Percentiles rank a stretch among this genome's conserved stretches.
Evolutionary conservation across 202 grass and related monocot genomes (phyloP).

Genomic region (Sporobolus alterniflorus): DNA sequence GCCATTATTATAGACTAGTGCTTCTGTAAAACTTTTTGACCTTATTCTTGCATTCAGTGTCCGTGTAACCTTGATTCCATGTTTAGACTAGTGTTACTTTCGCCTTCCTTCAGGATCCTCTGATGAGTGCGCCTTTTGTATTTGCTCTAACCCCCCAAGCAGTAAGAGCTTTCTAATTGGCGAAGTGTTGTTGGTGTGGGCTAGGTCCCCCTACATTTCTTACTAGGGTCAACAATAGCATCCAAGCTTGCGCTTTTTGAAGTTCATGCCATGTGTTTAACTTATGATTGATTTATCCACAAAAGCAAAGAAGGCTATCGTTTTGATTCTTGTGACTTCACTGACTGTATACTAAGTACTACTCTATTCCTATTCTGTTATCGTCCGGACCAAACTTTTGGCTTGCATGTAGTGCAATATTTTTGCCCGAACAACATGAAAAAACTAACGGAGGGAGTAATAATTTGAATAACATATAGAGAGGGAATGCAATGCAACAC

Average conservation of each 20-base stretch:
- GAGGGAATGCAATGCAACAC: conserved; percentile 48
- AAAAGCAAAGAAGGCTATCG: conserved; percentile 50
- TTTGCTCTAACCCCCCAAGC: conserved; percentile 35
- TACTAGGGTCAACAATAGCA: conserved; percentile 83
- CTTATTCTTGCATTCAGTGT: conserved; percentile 41
- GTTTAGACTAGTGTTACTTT: conserved; percentile 42
- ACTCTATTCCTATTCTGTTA: too few species aligned
- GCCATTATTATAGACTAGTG: conserved; percentile 27
- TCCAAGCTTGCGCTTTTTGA: conserved; percentile 62
- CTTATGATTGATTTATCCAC: conserved; percentile 47
- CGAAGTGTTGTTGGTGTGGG: conserved; percentile 40
- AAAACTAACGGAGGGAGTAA: too few species aligned
- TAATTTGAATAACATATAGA: conserved; percentile 34
- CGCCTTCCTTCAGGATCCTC: conserved; percentile 34
- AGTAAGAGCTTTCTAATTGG: conserved; percentile 53
- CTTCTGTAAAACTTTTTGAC: conserved; percentile 54
- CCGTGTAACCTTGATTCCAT: conserved; percentile 38
- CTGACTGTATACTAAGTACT: conserved; percentile 40
- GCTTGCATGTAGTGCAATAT: too few species aligned
- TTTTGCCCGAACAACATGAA: too few species aligned
- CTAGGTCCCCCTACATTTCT: conserved; percentile 45
- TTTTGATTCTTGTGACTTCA: conserved; percentile 47
- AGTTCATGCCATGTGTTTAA: conserved; percentile 55
- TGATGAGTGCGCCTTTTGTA: conserved; percentile 39
- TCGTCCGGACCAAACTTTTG: too few species aligned